These are phyloP conservation scores for Sporothrix protearum DNA, from an alignment of 2,329 filamentous ascomycete genomes.

Conservation along the genomic window DNA sequence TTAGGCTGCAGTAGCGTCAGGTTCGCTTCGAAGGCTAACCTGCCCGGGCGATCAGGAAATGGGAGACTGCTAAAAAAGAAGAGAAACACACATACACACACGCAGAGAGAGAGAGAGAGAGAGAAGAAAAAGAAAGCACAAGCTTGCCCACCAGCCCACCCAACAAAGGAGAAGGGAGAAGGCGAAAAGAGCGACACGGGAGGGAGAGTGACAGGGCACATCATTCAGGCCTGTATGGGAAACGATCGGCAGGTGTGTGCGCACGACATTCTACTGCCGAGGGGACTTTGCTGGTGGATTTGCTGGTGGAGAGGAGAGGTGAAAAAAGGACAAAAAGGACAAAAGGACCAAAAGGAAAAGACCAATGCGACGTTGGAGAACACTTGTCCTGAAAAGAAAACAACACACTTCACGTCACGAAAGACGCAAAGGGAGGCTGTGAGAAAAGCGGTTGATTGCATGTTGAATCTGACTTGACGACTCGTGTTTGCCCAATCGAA, in stretches of 20 bases:
- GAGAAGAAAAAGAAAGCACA: neutral
- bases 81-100: neutral
- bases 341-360: neutral
- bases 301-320: neutral
- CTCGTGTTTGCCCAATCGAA: neutral
- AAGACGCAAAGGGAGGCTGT: neutral
- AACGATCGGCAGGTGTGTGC: conserved; percentile 1
- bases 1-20: conserved; percentile 8
- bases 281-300: neutral
- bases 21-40: neutral
- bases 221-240: neutral
- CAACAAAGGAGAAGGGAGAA: neutral
- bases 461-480: neutral
- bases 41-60: neutral
- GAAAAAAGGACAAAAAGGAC: neutral
- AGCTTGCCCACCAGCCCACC: neutral
- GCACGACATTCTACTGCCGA: conserved; percentile 12
- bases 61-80: neutral
- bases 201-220: conserved; percentile 8
- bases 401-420: too few relatives aligned
- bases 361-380: neutral
- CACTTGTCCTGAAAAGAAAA: too few relatives aligned
- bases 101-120: neutral
- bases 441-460: neutral
- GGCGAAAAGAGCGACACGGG: neutral